Conservation (phyloP, 495 filamentous ascomycete genomes). For the Articulospora tetracladia region DNA sequence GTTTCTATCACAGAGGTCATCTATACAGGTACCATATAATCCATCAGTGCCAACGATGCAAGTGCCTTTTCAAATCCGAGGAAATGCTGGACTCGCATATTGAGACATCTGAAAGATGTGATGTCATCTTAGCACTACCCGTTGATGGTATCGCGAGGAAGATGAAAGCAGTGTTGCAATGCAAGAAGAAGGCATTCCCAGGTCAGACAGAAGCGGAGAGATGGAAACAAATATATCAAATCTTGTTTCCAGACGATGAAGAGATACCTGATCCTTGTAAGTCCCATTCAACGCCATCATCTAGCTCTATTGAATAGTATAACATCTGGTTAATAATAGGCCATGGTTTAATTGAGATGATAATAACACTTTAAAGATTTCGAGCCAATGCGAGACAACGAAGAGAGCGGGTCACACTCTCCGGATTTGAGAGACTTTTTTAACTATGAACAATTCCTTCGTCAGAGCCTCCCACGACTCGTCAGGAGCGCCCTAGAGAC, state of each 20-base stretch:
- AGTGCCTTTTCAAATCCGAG: constrained; percentile 6
- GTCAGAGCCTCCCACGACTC: constrained; percentile 7
- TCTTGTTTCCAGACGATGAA: constrained; percentile 22
- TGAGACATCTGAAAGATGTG: constrained; percentile 9
- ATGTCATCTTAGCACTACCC: neutral
- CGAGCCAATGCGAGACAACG: constrained; percentile 8
- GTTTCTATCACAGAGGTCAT: constrained; percentile 9
- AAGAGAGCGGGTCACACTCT: neutral
- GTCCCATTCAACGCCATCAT: neutral
- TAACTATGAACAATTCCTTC: constrained; percentile 15
- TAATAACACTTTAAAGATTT: no score
- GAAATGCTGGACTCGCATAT: constrained; percentile 15
- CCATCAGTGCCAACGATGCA: constrained; percentile 15
- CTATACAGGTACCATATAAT: constrained; percentile 16
- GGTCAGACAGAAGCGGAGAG: constrained; percentile 21
- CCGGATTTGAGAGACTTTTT: neutral
- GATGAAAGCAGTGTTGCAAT: constrained; percentile 8
- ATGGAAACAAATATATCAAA: constrained; percentile 18
- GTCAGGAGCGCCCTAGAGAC: constrained; percentile 1
- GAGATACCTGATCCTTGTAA: constrained; percentile 14
- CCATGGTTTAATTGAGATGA: neutral
- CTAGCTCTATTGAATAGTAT: neutral
- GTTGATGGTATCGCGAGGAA: constrained; percentile 18
- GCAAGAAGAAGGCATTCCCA: constrained; percentile 15
- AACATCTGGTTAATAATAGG: neutral